Evolutionary conservation across 257 asterid species (phyloP).

Genomic region (Ajuga chamaepitys): DNA sequence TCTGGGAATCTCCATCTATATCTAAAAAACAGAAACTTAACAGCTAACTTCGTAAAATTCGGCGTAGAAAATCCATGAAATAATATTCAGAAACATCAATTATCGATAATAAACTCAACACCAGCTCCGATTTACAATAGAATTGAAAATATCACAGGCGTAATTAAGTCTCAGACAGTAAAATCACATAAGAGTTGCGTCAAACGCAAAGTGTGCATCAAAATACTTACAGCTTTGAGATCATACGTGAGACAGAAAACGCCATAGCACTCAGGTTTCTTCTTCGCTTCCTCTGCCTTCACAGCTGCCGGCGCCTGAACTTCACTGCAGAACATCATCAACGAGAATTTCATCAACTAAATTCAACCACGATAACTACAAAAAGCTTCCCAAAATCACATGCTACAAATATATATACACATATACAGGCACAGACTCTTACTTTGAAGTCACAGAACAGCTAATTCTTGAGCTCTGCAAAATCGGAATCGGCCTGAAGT

Average conservation of each 20-base stretch:
- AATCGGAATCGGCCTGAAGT: slow-evolving; percentile 27
- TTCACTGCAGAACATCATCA: slow-evolving; percentile 42
- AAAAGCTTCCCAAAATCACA: background rate
- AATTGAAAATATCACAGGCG: background rate
- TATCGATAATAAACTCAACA: background rate
- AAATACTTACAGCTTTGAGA: slow-evolving; percentile 75
- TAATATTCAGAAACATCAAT: background rate
- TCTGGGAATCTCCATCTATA: no score
- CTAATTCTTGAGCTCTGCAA: slow-evolving; percentile 33
- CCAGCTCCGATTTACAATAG: no score
- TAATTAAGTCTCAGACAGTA: background rate
- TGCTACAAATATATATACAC: background rate
- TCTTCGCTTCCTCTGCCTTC: slow-evolving; percentile 58
- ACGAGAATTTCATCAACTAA: background rate
- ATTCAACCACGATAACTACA: background rate
- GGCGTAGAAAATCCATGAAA: background rate
- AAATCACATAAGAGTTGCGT: background rate
- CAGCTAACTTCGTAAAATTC: background rate
- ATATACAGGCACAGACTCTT: background rate
- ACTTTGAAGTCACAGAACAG: slow-evolving; percentile 83
- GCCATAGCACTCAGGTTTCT: slow-evolving; percentile 80
- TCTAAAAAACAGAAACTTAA: background rate
- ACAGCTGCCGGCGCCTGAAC: slow-evolving; percentile 62
- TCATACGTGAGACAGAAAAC: slow-evolving; percentile 97
- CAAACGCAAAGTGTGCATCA: slow-evolving; percentile 5